Evolutionary conservation across 2,329 filamentous ascomycete genomes (phyloP), one percentile per base, ranked within the genome.

Genomic region (Fusarium multiceps): DNA sequence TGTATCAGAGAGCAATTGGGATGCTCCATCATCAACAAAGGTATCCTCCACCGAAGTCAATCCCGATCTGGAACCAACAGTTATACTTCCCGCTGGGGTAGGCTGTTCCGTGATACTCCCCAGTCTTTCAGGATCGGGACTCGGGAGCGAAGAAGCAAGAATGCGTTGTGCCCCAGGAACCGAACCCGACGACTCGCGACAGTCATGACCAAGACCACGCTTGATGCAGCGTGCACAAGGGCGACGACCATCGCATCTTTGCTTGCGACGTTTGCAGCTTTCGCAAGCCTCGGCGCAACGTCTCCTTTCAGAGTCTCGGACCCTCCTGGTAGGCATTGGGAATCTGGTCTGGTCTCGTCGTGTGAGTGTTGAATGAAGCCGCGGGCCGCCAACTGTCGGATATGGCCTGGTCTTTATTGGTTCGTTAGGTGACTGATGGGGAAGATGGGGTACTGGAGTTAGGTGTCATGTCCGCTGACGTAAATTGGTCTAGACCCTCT

Each of bases 281-380:
- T 74, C 71, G n/a, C 72, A 74, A 8, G 72, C 72, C 27, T 72
- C 71, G 45, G 71, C 71, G 56, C 72, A 74, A 27, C 72, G 66
- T 55, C 72, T 71, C 47, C 72, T 66, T 14, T 74, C 72, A 34
- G 58, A 40, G 13, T 75, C 72, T 40, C 72, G 71, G 63, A 74
- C 71, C 53, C 62, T 71, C 57, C 68, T 74, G 43, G 72, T 74
- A 43, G 72, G 72, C 72, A 74, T 74, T 40, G 45, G 25, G 18
- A n/a, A 37, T 37, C 10, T 37, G 34, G 55, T 21, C 46, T 28
- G 27, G 27, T 28, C 27, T 55, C 21, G 49, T 64, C 37, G 37
- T 53, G 47, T 41, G 46, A 51, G 43, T 46, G 40, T 55, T 43
- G 34, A 37, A 20, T 47, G 43, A 59, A 55, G 32, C 63, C 68